phyloP scores from a whole-genome alignment of 345 rosid species.

The Rhizophora mangle region DNA sequence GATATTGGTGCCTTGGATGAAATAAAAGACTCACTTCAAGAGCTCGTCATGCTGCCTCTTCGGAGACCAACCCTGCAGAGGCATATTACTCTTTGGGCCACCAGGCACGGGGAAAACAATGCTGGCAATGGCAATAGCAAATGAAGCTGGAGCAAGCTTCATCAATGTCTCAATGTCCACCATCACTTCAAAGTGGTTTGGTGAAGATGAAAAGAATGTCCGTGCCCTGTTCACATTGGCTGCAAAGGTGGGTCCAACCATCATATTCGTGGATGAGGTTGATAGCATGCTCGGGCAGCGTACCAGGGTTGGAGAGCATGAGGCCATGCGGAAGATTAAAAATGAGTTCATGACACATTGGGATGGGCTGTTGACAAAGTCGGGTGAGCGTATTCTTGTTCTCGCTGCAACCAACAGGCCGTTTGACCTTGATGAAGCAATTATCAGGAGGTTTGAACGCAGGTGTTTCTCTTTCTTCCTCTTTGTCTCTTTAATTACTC shows the following conservation, averaged over 20 bases:
- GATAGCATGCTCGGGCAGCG: conserved; percentile 99
- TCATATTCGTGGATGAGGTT: conserved; percentile 94
- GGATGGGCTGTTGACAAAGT: conserved; percentile 94
- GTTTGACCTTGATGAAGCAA: conserved; percentile 98
- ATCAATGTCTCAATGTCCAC: conserved; percentile 99
- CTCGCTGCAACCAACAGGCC: conserved; percentile 99
- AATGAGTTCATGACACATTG: conserved; percentile 98
- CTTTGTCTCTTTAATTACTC: background rate
- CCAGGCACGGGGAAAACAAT: conserved; percentile 99
- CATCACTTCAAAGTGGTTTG: conserved; percentile 98
- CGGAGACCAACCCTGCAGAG: conserved; percentile 97
- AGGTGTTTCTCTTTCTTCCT: conserved; percentile 42
- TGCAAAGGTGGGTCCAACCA: conserved; percentile 94
- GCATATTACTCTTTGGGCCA: conserved; percentile 92
- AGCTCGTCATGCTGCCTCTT: conserved; percentile 97
- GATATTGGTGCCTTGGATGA: conserved; percentile 93
- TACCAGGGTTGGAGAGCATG: conserved; percentile 93
- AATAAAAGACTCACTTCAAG: conserved; percentile 91
- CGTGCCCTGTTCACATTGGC: conserved; percentile 89
- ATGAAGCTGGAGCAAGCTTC: conserved; percentile 99
- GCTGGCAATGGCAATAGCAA: conserved; percentile 98
- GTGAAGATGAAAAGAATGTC: conserved; percentile 97
- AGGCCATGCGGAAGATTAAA: conserved; percentile 96
- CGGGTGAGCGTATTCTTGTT: conserved; percentile 83
- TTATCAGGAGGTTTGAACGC: conserved; percentile 94